A percentile compares a stretch with the other conserved stretches of the same genome.
These are phyloP conservation scores for Fusarium sarcochroum DNA, from an alignment of 2,329 filamentous ascomycete genomes.

Conservation along the genomic window DNA sequence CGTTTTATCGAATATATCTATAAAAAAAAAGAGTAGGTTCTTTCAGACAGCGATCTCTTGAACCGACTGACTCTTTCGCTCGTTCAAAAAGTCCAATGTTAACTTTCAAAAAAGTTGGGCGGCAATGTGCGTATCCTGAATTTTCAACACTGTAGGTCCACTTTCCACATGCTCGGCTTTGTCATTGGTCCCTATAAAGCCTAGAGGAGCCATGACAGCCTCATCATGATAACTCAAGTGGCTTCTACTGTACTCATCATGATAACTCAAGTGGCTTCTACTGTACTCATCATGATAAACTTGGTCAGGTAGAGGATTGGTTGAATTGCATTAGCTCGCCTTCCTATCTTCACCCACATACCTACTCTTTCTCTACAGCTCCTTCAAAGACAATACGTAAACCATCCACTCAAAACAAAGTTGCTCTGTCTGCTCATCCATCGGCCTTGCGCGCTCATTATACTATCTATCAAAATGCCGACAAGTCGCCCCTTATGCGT, in stretches of 20 bases:
- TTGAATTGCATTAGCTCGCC: conserved; percentile 52
- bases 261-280: conserved; percentile 3
- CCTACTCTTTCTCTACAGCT: conserved; percentile 43
- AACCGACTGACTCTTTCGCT: neutral
- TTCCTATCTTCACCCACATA: conserved; percentile 50
- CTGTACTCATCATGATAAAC: conserved; percentile 7
- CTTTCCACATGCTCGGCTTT: conserved; percentile 26
- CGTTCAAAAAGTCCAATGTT: conserved; percentile 1
- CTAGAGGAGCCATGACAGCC: conserved; percentile 29
- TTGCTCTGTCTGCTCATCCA: conserved; percentile 44
- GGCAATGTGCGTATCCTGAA: conserved; percentile 32
- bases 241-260: conserved; percentile 6
- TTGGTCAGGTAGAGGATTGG: conserved; percentile 29
- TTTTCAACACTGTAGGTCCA: conserved; percentile 44
- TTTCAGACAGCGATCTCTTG: neutral
- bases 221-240: conserved; percentile 34
- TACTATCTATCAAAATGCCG: conserved; percentile 46
- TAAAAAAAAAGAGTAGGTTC: neutral
- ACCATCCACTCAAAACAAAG: conserved; percentile 44
- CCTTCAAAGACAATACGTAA: conserved; percentile 40
- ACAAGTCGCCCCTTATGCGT: conserved; percentile 59
- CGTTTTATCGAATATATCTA: neutral
- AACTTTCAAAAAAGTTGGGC: conserved; percentile 39
- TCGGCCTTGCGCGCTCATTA: conserved; percentile 46
- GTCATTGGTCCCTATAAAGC: conserved; percentile 32